These are phyloP conservation scores for Pythium insidiosum DNA, from an alignment of 352 stramenopile genomes.

Conservation along the genomic window DNA sequence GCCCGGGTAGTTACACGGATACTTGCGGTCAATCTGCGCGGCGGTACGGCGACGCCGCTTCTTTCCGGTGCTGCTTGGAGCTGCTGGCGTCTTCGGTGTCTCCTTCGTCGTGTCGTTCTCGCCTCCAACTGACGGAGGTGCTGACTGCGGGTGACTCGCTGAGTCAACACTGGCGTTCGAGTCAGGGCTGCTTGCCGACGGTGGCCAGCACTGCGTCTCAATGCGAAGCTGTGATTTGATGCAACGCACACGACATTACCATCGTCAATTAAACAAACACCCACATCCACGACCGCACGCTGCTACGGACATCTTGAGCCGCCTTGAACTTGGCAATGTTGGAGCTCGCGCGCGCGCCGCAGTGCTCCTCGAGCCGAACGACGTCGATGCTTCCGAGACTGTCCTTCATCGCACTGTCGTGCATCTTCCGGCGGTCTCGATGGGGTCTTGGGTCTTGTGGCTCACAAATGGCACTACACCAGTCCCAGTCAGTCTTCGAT, in stretches of 20 bases:
- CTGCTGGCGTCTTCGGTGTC: constrained; percentile 22
- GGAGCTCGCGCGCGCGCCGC: too few relatives aligned
- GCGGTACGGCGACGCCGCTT: constrained; percentile 64
- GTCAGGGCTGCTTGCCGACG: constrained; percentile 7
- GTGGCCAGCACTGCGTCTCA: constrained; percentile 33
- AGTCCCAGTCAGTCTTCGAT: too few relatives aligned
- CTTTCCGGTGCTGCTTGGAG: constrained; percentile 44
- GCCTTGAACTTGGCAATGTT: constrained; percentile 46
- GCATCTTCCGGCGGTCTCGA: too few relatives aligned
- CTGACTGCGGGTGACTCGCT: background rate
- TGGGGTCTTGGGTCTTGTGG: too few relatives aligned
- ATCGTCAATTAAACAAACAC: constrained; percentile 1
- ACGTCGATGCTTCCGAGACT: too few relatives aligned
- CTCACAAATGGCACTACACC: too few relatives aligned
- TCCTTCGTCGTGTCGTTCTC: too few relatives aligned
- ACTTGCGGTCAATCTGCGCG: constrained; percentile 80
- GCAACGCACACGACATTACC: constrained; percentile 1
- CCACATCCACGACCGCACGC: background rate
- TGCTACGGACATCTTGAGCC: constrained; percentile 31
- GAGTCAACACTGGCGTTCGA: constrained; percentile 12
- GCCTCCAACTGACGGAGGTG: constrained; percentile 9
- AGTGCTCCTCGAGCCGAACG: too few relatives aligned
- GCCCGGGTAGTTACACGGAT: constrained; percentile 42
- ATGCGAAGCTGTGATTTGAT: constrained; percentile 51
- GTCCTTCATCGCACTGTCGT: too few relatives aligned